Evolutionary conservation across 169 alveolate genomes (phyloP), one percentile per base, ranked within the genome.

Genomic region (Cryptosporidium meleagridis): DNA sequence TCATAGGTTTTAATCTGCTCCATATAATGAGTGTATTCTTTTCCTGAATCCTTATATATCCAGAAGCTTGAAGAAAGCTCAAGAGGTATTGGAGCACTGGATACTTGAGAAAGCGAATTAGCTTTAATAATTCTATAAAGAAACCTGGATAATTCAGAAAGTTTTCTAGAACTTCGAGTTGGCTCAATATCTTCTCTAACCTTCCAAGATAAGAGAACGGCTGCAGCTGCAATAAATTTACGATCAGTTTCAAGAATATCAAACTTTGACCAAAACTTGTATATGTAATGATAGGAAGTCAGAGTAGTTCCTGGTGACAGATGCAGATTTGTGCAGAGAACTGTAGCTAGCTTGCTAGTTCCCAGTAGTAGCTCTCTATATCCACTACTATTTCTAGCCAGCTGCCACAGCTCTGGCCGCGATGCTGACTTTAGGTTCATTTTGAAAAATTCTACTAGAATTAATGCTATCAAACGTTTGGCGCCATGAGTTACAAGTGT

Each of bases 41-140:
- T 80, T 4, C 89, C 89, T 21, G 89, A 80, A 10, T 62, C 75
- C 67, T 80, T 80, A 61, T 80, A 80, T 61, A 80, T 80, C 89
- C 89, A 80, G 37, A 67, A 80, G 26, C 89, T 80, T 7, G 89
- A 80, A 39, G 89, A 80, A 18, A 80, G 55, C 48, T 80, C 89
- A 6, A 61, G 62, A 23, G 61, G 73, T 14, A 59, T 62, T 16
- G 75, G 55, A 3, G 33, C n/a, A 14, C 48, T 61, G 23, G 72
- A 61, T 14, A 52, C 9, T 61, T 80, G 89, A 16, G 75, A 59
- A 45, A 62, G 53, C 33, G 89, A 41, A 41, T 67, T 80, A 45
- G 89, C 89, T 45, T 80, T 80, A 23, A 39, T 59, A 59, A 80
- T 80, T 65, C 89, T 80, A 51, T 80, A 80, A 6, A 80, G 41